Evolutionary conservation across 306 rosid genomes (phyloP).

Genomic region (Pyrus betulifolia): DNA sequence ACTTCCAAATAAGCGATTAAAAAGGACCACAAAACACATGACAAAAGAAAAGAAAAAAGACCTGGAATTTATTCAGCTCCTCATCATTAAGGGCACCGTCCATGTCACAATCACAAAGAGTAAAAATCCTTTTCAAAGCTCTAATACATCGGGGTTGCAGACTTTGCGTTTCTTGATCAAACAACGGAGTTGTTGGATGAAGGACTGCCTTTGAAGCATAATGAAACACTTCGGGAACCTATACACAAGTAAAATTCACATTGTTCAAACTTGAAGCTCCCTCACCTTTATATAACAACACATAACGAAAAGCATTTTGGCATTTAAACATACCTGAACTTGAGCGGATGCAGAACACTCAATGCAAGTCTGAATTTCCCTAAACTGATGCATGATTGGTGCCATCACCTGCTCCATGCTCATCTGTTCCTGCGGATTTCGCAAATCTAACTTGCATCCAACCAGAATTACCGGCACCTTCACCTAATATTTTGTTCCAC

Average conservation of each 20-base stretch:
- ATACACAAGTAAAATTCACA: constrained; percentile 18
- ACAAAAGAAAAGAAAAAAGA: constrained; percentile 24
- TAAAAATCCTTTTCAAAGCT: constrained; percentile 84
- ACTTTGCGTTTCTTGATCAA: constrained; percentile 55
- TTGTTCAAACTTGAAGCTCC: neutral
- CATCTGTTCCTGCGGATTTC: constrained; percentile 13
- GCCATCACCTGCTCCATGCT: constrained; percentile 40
- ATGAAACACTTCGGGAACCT: constrained; percentile 92
- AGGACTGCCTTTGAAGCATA: constrained; percentile 87
- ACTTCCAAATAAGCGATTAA: neutral
- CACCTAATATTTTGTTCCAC: constrained; percentile 19
- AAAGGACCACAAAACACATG: neutral
- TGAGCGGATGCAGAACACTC: constrained; percentile 43
- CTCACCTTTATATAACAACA: neutral
- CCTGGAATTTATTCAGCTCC: constrained; percentile 95
- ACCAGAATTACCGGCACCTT: constrained; percentile 41
- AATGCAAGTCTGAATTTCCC: constrained; percentile 46
- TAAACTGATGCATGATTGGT: constrained; percentile 41
- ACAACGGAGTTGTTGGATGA: constrained; percentile 79
- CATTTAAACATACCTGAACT: constrained; percentile 29
- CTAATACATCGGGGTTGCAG: constrained; percentile 64
- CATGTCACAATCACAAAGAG: constrained; percentile 78
- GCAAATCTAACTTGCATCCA: constrained; percentile 54
- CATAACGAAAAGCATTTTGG: neutral
- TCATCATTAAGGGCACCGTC: constrained; percentile 80